phyloP scores from a whole-genome alignment of 2,329 filamentous ascomycete species.

The Curvularia eragrostidis region DNA sequence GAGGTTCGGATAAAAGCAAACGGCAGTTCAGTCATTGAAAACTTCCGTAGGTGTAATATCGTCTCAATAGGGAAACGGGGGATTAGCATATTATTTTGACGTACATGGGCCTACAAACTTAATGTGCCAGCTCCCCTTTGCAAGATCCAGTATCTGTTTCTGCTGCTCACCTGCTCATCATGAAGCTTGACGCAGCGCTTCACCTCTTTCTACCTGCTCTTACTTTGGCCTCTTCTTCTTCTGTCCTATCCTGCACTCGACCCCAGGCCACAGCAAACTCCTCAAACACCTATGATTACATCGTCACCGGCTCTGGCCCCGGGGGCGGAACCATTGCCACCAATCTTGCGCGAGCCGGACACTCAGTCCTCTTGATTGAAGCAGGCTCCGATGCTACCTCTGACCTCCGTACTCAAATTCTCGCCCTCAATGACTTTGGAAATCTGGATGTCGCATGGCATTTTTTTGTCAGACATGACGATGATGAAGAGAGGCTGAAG shows the following conservation, averaged over 20 bases:
- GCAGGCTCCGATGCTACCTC: slow-evolving; percentile 60
- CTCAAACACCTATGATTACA: slow-evolving; percentile 36
- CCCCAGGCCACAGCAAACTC: slow-evolving; percentile 10
- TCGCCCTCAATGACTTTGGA: slow-evolving; percentile 51
- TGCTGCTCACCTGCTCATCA: background rate
- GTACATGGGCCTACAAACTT: too few species aligned
- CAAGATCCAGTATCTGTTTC: background rate
- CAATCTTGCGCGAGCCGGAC: slow-evolving; percentile 62
- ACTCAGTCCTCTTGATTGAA: slow-evolving; percentile 64
- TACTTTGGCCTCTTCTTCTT: background rate
- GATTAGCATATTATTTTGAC: background rate
- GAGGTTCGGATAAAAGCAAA: background rate
- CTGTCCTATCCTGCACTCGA: slow-evolving; percentile 10
- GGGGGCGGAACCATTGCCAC: slow-evolving; percentile 46
- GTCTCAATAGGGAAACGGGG: background rate
- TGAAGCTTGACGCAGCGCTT: background rate
- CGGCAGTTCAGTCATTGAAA: background rate
- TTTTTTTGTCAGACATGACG: slow-evolving; percentile 66
- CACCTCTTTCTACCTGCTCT: background rate
- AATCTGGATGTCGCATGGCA: slow-evolving; percentile 58
- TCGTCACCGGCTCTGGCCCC: slow-evolving; percentile 61
- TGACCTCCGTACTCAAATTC: slow-evolving; percentile 57
- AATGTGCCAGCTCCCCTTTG: too few species aligned
- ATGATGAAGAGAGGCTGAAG: slow-evolving; percentile 58
- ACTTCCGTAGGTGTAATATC: background rate